Evolutionary conservation across 164 flowering plant species (phyloP), one percentile per base, ranked within the genome.

Genomic region (Chimonanthus salicifolius): DNA sequence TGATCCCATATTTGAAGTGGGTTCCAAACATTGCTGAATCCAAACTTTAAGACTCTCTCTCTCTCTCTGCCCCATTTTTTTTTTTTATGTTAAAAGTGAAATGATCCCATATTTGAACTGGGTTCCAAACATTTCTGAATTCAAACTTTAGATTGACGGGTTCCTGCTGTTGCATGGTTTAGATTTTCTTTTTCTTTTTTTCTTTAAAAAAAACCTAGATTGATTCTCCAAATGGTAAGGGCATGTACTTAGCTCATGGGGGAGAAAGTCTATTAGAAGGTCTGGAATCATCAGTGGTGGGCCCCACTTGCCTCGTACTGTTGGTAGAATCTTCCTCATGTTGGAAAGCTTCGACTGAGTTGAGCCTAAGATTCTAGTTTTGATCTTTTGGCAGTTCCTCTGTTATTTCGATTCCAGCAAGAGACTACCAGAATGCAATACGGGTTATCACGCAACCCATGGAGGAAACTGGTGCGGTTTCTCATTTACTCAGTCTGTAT

Each of bases 381-480:
- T 33, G 33, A n/a, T 16, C 65, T 62, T 16, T 15, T 6, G 79
- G 74, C 82, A 87, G 92, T 73, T 68, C 71, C 47, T 69, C 48
- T 15, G 80, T 64, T 69, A 85, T 79, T 58, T 78, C 85, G 0
- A 16, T 83, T 47, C 78, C 82, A 1, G 47, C 67, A 62, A 86
- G 74, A 70, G 74, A 47, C 21, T 44, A 72, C 64, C 75, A 77
- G 49, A 72, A 78, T 2, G 80, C 84, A 62, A 84, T 69, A 77
- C 89, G 97, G 70, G 85, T 91, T 4, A 85, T 86, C 1, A 58
- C 84, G 3, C 80, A 87, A 47, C 79, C 85, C 58, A 72, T 82
- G 33, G 86, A 86, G 75, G 79, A 80, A 71, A 83, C 83, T 71
- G 88, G 97, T 91, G 65, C 47, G 7, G 49, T 5, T 68, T 74